A percentile compares a stretch with the other conserved stretches of the same genome.
phyloP scores from a whole-genome alignment of 1,284 basidiomycete genomes.

The Ustanciosporium gigantosporum region DNA sequence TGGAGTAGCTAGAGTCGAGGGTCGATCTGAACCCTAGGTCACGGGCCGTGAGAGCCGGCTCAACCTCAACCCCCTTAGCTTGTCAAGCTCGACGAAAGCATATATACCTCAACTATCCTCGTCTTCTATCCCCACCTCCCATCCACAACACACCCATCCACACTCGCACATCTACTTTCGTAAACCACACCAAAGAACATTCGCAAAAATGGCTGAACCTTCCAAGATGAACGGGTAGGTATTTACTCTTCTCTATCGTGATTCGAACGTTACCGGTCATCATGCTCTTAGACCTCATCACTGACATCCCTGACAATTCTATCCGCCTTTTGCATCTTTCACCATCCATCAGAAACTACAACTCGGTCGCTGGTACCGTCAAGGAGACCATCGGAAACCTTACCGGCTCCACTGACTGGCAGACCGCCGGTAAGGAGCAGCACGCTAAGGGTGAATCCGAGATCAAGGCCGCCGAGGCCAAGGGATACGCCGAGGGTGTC shows the following conservation, averaged over 20 bases:
- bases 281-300: not conserved
- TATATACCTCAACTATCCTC: no score
- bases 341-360: constrained; percentile 27
- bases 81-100: no score
- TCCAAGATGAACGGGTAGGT: constrained; percentile 44
- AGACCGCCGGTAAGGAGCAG: constrained; percentile 48
- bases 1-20: no score
- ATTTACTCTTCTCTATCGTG: not conserved
- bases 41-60: no score
- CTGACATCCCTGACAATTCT: not conserved
- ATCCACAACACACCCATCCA: no score
- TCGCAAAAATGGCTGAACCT: constrained; percentile 44
- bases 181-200: constrained; percentile 6
- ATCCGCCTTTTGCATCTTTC: no score
- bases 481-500: constrained; percentile 52
- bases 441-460: constrained; percentile 52
- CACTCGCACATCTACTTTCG: constrained; percentile 2
- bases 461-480: constrained; percentile 49
- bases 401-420: constrained; percentile 42
- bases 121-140: no score
- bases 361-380: constrained; percentile 41
- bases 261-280: not conserved
- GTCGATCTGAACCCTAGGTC: no score
- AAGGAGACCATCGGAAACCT: constrained; percentile 50
- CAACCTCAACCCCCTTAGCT: no score